Evolutionary conservation across 2,329 filamentous ascomycete species (phyloP).

Genomic region (Bipolaris gigantea): DNA sequence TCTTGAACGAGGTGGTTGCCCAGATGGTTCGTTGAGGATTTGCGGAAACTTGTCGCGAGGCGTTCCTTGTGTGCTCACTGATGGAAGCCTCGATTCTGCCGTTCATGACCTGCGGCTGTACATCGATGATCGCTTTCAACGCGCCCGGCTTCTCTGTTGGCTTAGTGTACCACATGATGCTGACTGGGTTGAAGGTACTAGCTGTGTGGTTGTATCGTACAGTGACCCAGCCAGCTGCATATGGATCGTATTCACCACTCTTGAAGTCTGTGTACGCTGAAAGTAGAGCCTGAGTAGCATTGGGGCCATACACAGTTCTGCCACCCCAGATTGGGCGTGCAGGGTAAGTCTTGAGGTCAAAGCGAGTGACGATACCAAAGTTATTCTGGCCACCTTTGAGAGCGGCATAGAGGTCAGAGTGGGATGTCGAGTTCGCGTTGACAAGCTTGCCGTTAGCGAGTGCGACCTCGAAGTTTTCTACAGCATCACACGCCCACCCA

Average conservation of each 20-base stretch:
- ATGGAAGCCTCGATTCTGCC: conserved; percentile 20
- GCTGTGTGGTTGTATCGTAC: conserved; percentile 26
- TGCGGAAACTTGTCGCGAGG: conserved; percentile 18
- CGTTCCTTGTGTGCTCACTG: conserved; percentile 26
- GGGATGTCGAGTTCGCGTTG: conserved; percentile 41
- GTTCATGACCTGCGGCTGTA: conserved; percentile 21
- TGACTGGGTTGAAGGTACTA: conserved; percentile 17
- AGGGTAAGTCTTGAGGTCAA: conserved; percentile 40
- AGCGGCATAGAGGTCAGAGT: conserved; percentile 45
- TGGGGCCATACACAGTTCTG: conserved; percentile 17
- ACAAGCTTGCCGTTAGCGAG: conserved; percentile 45
- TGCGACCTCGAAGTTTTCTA: conserved; percentile 41
- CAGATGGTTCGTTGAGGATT: conserved; percentile 24
- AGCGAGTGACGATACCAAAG: conserved; percentile 49
- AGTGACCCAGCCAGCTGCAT: conserved; percentile 31
- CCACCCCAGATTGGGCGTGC: conserved; percentile 23
- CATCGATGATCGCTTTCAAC: conserved; percentile 15
- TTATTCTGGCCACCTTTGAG: conserved; percentile 50
- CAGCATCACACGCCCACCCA: conserved; percentile 30
- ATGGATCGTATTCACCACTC: conserved; percentile 20
- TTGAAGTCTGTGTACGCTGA: conserved; percentile 28
- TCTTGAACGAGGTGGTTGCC: conserved; percentile 29
- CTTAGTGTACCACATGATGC: conserved; percentile 31
- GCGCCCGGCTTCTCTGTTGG: conserved; percentile 21
- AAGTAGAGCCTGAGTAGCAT: conserved; percentile 17